phyloP scores from a whole-genome alignment of 1,139 yeast genomes.

The Diutina ranongensis region DNA sequence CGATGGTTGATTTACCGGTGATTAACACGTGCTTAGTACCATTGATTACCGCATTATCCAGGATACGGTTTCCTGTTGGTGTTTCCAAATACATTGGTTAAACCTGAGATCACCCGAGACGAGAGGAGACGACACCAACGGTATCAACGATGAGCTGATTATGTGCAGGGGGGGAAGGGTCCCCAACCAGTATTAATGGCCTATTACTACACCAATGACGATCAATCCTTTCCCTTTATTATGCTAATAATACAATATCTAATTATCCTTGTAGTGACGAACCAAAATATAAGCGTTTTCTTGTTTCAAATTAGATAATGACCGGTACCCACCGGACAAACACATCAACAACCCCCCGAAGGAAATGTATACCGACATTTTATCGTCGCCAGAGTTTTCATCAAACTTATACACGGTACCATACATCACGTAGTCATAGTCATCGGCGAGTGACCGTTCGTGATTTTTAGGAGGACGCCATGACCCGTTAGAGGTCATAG shows the following conservation, averaged over 20 bases:
- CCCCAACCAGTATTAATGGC: too few relatives aligned
- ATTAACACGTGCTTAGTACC: constrained; percentile 19
- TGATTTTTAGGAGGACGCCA: constrained; percentile 91
- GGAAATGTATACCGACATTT: constrained; percentile 81
- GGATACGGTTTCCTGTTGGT: constrained; percentile 44
- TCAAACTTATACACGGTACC: constrained; percentile 97
- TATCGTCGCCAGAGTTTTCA: constrained; percentile 64
- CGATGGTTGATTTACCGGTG: constrained; percentile 25
- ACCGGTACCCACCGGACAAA: constrained; percentile 90
- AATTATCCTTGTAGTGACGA: constrained; percentile 51
- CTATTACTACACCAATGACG: too few relatives aligned
- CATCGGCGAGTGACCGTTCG: constrained; percentile 85
- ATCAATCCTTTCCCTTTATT: neutral
- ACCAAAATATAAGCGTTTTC: constrained; percentile 86
- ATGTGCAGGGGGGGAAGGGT: too few relatives aligned
- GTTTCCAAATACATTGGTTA: constrained; percentile 24
- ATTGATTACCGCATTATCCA: constrained; percentile 27
- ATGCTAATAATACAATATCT: constrained; percentile 7
- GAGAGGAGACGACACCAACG: too few relatives aligned
- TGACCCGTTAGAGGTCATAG: constrained; percentile 51
- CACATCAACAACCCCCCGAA: constrained; percentile 94
- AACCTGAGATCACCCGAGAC: too few relatives aligned
- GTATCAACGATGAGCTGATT: too few relatives aligned
- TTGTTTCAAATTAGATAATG: constrained; percentile 79
- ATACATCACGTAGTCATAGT: constrained; percentile 96